A percentile compares a stretch with the other conserved stretches of the same genome.
These are phyloP conservation scores for Russula lepida DNA, from an alignment of 768 basidiomycete species.

Conservation along the genomic window DNA sequence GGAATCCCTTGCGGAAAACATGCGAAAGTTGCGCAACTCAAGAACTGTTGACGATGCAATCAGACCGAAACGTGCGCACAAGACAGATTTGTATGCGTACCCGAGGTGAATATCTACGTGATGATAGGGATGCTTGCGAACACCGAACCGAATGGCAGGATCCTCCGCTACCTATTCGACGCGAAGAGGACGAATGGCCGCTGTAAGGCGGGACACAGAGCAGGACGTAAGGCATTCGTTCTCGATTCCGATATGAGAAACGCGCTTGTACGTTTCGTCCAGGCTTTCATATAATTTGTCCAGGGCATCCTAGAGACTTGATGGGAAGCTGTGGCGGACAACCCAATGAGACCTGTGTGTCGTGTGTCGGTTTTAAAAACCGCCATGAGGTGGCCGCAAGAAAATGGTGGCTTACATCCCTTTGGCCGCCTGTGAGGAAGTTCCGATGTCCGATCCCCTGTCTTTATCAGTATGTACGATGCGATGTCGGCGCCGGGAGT, in stretches of 20 bases:
- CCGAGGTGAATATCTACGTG: not conserved
- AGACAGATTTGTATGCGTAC: not conserved
- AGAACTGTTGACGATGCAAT: not conserved
- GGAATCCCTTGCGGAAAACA: not conserved
- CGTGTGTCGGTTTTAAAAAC: not conserved
- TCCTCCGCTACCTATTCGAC: not conserved
- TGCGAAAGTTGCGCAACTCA: not conserved
- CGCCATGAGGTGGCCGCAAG: not conserved
- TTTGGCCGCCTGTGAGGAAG: not conserved
- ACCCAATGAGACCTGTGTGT: not conserved
- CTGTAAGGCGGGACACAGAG: not conserved
- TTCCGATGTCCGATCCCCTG: not conserved
- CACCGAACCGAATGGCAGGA: not conserved
- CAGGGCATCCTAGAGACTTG: not conserved
- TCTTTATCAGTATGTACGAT: not conserved
- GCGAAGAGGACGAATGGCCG: not conserved
- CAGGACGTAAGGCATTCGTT: not conserved
- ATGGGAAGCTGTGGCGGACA: not conserved
- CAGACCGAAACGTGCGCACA: not conserved
- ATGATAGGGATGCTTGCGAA: not conserved
- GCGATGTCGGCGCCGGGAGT: not conserved
- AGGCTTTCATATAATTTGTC: not conserved
- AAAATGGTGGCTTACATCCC: not conserved
- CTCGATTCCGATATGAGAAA: not conserved
- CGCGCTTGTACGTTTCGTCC: not conserved